A percentile compares a stretch with the other conserved stretches of the same genome.
These are phyloP conservation scores for Didymellaceae sp. DNA, from an alignment of 2,329 filamentous ascomycete genomes.

Conservation along the genomic window DNA sequence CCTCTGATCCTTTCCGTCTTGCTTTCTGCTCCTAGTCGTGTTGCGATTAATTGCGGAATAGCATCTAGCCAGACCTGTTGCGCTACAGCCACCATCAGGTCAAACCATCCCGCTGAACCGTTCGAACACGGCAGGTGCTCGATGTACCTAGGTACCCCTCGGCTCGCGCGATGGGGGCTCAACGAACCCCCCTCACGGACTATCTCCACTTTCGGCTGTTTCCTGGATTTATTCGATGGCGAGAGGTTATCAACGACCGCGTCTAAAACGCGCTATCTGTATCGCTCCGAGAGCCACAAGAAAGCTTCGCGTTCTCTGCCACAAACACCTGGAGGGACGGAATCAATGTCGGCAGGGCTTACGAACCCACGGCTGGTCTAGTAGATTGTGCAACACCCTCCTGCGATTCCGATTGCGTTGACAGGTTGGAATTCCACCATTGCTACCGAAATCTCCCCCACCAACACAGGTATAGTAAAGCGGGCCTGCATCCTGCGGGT, in stretches of 20 bases:
- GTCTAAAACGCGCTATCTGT: conserved; percentile 11
- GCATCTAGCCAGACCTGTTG: conserved; percentile 23
- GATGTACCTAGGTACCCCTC: conserved; percentile 27
- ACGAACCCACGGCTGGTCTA: conserved; percentile 1
- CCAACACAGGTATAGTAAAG: conserved; percentile 31
- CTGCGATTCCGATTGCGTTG: conserved; percentile 31
- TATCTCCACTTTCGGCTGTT: conserved; percentile 33
- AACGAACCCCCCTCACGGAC: conserved; percentile 25
- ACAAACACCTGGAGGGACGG: conserved; percentile 4
- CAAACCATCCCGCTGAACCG: conserved; percentile 21
- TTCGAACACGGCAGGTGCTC: conserved; percentile 38
- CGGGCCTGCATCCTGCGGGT: conserved; percentile 37
- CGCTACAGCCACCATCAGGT: conserved; percentile 23
- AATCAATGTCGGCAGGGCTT: not conserved
- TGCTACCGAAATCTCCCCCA: conserved; percentile 6
- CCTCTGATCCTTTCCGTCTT: conserved; percentile 27
- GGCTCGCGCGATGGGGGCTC: conserved; percentile 25
- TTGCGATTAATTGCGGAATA: conserved; percentile 25
- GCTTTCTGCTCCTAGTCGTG: conserved; percentile 14
- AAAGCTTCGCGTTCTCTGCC: conserved; percentile 20
- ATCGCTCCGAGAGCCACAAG: conserved; percentile 19
- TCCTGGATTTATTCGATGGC: conserved; percentile 22
- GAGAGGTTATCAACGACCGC: conserved; percentile 26
- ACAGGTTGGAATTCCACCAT: conserved; percentile 24
- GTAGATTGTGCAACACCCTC: conserved; percentile 9